These are phyloP conservation scores for Sutorius eximius DNA, from an alignment of 1,284 basidiomycete genomes.

Conservation along the genomic window DNA sequence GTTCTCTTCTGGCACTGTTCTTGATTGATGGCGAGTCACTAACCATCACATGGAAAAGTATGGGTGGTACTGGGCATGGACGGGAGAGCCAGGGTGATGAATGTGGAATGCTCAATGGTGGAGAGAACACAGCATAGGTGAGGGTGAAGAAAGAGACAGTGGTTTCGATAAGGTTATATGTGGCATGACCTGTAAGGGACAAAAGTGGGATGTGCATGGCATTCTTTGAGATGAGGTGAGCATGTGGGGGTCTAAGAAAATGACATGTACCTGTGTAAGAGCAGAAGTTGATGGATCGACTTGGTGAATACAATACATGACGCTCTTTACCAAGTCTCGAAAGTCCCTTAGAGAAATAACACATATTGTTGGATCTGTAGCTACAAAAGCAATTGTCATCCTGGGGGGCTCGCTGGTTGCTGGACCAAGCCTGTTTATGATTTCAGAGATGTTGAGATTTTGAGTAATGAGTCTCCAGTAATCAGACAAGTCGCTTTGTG, in stretches of 20 bases:
- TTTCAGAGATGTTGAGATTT: too few relatives aligned
- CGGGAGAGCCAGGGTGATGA: constrained; percentile 55
- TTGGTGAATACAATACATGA: background rate
- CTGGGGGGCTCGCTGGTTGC: too few relatives aligned
- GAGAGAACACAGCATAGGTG: constrained; percentile 90
- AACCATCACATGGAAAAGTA: constrained; percentile 48
- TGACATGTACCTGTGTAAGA: background rate
- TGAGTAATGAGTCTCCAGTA: too few relatives aligned
- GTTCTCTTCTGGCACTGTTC: constrained; percentile 45
- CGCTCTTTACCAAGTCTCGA: constrained; percentile 21
- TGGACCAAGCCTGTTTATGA: too few relatives aligned
- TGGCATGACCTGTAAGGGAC: constrained; percentile 63
- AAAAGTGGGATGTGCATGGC: constrained; percentile 56
- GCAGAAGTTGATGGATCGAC: background rate
- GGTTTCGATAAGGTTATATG: constrained; percentile 75
- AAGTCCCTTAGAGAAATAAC: too few relatives aligned
- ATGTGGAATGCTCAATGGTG: constrained; percentile 77
- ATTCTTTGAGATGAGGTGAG: background rate
- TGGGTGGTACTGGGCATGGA: constrained; percentile 53
- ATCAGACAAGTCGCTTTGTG: too few relatives aligned
- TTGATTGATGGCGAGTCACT: constrained; percentile 61
- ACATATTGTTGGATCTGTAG: too few relatives aligned
- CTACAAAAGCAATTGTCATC: too few relatives aligned
- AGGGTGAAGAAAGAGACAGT: constrained; percentile 87
- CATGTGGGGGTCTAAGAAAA: background rate